These are phyloP conservation scores for Coniferiporia weirii DNA, from an alignment of 1,284 basidiomycete species.

Conservation along the genomic window DNA sequence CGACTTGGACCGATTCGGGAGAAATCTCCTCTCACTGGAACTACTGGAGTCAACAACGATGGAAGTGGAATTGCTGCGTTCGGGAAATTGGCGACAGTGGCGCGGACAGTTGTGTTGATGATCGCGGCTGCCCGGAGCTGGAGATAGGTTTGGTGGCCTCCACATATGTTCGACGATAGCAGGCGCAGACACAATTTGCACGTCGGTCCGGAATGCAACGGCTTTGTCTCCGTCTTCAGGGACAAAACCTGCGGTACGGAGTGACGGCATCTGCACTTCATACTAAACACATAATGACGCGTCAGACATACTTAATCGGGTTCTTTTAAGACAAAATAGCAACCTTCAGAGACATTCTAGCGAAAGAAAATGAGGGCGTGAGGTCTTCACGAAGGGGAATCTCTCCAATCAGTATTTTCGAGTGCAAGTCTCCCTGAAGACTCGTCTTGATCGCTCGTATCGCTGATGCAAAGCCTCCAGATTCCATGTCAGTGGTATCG, in stretches of 20 bases:
- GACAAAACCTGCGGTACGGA: conserved; percentile 7
- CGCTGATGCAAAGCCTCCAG: neutral
- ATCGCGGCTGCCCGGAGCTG: neutral
- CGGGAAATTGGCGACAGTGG: too few relatives aligned
- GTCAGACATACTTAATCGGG: neutral
- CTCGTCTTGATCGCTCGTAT: neutral
- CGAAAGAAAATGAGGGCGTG: conserved; percentile 13
- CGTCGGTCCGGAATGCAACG: conserved; percentile 1
- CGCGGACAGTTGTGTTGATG: neutral
- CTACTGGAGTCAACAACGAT: too few relatives aligned
- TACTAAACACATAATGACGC: neutral
- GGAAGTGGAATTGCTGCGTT: too few relatives aligned
- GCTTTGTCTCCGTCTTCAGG: conserved; percentile 3
- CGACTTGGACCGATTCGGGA: too few relatives aligned
- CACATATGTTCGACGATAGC: neutral
- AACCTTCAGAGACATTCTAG: conserved; percentile 6
- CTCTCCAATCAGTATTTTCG: conserved; percentile 7
- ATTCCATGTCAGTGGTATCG: neutral
- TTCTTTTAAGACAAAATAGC: neutral
- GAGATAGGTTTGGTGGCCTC: neutral
- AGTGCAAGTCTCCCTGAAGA: neutral
- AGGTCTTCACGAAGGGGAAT: conserved; percentile 3
- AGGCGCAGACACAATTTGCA: conserved; percentile 1
- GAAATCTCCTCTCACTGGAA: too few relatives aligned
- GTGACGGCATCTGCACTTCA: conserved; percentile 6